These are phyloP conservation scores for Alternaria alternata DNA, from an alignment of 2,329 filamentous ascomycete species.

Conservation along the genomic window DNA sequence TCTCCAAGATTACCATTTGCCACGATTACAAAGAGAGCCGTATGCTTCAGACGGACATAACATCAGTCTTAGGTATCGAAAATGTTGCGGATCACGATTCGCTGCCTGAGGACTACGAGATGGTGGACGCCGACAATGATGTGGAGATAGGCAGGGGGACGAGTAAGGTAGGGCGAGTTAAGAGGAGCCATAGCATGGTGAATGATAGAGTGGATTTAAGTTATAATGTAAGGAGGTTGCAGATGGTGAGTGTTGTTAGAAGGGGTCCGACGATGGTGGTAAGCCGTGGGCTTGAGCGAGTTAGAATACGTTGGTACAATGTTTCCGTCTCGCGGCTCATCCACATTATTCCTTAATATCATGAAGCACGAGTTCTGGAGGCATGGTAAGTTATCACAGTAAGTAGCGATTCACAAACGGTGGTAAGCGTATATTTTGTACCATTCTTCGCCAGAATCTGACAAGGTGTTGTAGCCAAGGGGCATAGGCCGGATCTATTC, in stretches of 20 bases:
- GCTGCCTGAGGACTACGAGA: background rate
- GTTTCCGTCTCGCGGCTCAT: background rate
- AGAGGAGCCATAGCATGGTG: background rate
- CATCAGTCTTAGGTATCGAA: background rate
- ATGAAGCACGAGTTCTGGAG: background rate
- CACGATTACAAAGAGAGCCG: background rate
- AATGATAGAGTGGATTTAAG: background rate
- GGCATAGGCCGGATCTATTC: background rate
- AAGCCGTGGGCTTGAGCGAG: background rate
- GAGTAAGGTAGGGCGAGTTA: background rate
- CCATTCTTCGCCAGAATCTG: background rate
- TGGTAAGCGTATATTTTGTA: background rate
- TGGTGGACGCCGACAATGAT: background rate
- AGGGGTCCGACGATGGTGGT: background rate
- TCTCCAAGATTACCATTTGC: background rate
- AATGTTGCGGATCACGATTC: background rate
- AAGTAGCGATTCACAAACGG: background rate
- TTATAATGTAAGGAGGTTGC: background rate
- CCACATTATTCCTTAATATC: background rate
- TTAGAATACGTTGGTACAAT: background rate
- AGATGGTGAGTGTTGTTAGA: background rate
- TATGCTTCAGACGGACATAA: background rate
- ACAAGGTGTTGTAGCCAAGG: background rate
- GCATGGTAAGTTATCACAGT: background rate
- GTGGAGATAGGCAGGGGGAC: background rate